Conservation (phyloP, 2,329 filamentous ascomycete species). For the Fonsecaea multimorphosa region DNA sequence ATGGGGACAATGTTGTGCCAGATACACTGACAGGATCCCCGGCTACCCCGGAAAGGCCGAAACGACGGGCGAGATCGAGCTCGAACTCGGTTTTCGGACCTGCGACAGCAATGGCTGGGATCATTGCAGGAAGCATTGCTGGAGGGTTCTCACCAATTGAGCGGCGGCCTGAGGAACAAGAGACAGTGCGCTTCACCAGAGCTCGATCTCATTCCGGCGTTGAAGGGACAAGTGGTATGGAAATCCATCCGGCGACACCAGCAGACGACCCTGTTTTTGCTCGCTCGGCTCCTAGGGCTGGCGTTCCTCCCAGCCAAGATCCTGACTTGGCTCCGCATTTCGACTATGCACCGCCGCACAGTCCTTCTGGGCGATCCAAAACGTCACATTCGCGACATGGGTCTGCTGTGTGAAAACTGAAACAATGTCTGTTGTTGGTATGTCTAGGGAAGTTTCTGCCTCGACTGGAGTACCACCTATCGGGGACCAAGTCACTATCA, state of each 20-base stretch:
- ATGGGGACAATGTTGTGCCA: conserved; percentile 43
- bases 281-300: conserved; percentile 45
- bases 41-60: conserved; percentile 61
- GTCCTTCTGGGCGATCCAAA: conserved; percentile 28
- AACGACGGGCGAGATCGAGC: conserved; percentile 59
- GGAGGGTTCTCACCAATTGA: conserved; percentile 68
- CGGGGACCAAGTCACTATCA: background rate
- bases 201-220: conserved; percentile 48
- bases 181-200: conserved; percentile 48
- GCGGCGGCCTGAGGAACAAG: conserved; percentile 43
- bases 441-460: background rate
- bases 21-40: conserved; percentile 52
- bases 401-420: conserved; percentile 23
- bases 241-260: conserved; percentile 55
- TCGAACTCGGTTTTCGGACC: conserved; percentile 66
- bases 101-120: conserved; percentile 68
- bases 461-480: background rate
- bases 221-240: conserved; percentile 52
- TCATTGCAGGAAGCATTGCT: conserved; percentile 69
- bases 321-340: conserved; percentile 53
- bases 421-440: background rate
- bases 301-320: conserved; percentile 55
- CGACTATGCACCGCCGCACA: conserved; percentile 47
- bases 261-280: conserved; percentile 54
- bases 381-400: conserved; percentile 33